Percentiles rank a stretch among this genome's conserved stretches.
Evolutionary conservation across 495 filamentous ascomycete species (phyloP).

Genomic region (Penicillium tannophilum): DNA sequence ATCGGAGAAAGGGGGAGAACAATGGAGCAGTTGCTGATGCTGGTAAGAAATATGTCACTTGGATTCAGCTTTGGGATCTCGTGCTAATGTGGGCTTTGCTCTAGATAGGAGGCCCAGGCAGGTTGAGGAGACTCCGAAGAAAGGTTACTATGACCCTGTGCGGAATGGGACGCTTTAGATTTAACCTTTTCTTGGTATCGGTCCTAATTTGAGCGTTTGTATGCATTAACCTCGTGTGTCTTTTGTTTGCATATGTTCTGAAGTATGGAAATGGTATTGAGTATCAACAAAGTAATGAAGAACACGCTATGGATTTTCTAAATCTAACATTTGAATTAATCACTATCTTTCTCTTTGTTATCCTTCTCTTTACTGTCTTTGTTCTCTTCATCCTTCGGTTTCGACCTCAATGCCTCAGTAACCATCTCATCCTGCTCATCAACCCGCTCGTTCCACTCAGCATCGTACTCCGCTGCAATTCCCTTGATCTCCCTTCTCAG

Average conservation of each 20-base stretch:
- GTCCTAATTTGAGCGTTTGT: background rate
- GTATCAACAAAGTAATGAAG: background rate
- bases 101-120: constrained; percentile 28
- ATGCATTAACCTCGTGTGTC: background rate
- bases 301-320: constrained; percentile 1
- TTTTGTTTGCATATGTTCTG: constrained; percentile 5
- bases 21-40: constrained; percentile 13
- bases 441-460: constrained; percentile 85
- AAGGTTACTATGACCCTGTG: constrained; percentile 50
- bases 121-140: constrained; percentile 32
- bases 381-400: constrained; percentile 54
- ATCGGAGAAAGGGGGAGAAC: constrained; percentile 43
- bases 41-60: constrained; percentile 27
- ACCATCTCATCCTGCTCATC: constrained; percentile 79
- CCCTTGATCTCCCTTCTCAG: constrained; percentile 77
- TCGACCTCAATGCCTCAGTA: constrained; percentile 67
- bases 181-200: background rate
- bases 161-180: constrained; percentile 39
- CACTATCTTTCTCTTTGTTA: constrained; percentile 31
- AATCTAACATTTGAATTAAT: constrained; percentile 8
- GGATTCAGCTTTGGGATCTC: background rate
- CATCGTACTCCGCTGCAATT: constrained; percentile 86
- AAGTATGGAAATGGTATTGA: background rate
- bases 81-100: constrained; percentile 11
- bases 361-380: constrained; percentile 45